These are phyloP conservation scores for Larix sibirica DNA, from an alignment of 83 land plant genomes.

Conservation along the genomic window DNA sequence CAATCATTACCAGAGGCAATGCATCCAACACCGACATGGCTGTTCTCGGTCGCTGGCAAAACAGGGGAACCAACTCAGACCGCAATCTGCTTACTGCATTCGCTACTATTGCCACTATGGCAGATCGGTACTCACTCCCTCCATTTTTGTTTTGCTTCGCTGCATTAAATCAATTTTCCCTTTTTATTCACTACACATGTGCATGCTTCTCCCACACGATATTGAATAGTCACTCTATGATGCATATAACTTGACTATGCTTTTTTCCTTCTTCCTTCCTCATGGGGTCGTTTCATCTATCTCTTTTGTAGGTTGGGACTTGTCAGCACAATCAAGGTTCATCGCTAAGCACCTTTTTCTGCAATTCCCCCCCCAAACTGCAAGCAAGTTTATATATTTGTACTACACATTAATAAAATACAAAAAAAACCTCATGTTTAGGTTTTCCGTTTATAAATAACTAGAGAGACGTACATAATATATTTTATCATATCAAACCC, in stretches of 20 bases:
- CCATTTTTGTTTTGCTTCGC: no score
- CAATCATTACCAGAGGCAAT: slow-evolving; percentile 32
- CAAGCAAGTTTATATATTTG: no score
- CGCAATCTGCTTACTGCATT: slow-evolving; percentile 36
- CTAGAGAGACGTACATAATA: not conserved
- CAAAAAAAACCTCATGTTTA: no score
- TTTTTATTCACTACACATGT: no score
- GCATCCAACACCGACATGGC: slow-evolving; percentile 27
- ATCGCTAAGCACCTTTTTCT: not conserved
- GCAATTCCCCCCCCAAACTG: not conserved
- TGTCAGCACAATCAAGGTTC: slow-evolving; percentile 29
- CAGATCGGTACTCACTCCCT: slow-evolving; percentile 28
- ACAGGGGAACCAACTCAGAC: slow-evolving; percentile 33
- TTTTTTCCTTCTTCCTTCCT: not conserved
- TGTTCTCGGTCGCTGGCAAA: slow-evolving; percentile 36
- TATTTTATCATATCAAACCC: not conserved
- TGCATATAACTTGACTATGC: no score
- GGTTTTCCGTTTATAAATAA: no score
- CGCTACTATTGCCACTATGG: slow-evolving; percentile 37
- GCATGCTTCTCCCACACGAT: no score
- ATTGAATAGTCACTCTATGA: no score
- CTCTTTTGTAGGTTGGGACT: slow-evolving; percentile 22
- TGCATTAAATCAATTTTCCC: not conserved
- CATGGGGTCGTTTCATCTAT: not conserved
- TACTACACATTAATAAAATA: no score